Conservation (phyloP, 2,329 filamentous ascomycete species). For the Hypomyces rosellus region DNA sequence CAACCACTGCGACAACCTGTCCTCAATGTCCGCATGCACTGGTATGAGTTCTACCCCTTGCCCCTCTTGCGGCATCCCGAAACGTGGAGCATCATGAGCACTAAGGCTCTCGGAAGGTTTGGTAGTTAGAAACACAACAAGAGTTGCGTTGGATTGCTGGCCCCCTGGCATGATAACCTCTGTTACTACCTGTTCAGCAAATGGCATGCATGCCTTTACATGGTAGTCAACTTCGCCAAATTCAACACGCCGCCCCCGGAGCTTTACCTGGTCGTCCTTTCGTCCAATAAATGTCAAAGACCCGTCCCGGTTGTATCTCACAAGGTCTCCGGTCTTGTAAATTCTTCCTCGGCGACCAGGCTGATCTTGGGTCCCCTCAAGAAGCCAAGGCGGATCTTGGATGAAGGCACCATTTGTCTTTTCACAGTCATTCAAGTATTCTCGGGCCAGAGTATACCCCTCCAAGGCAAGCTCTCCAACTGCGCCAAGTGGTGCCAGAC, state of each 20-base stretch:
- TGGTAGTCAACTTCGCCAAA: slow-evolving; percentile 26
- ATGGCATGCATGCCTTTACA: neutral
- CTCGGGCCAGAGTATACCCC: slow-evolving; percentile 40
- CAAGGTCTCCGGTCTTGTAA: slow-evolving; percentile 47
- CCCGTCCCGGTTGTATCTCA: slow-evolving; percentile 34
- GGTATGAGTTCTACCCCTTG: too few species aligned
- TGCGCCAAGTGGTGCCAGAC: slow-evolving; percentile 24
- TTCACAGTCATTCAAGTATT: slow-evolving; percentile 40
- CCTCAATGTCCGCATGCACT: too few species aligned
- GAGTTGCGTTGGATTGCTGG: neutral
- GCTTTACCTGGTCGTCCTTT: slow-evolving; percentile 54
- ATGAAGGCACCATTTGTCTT: slow-evolving; percentile 41
- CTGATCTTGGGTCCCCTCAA: neutral
- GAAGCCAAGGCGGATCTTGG: slow-evolving; percentile 29
- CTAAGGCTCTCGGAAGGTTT: neutral
- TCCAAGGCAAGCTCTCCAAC: slow-evolving; percentile 33
- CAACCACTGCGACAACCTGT: too few species aligned
- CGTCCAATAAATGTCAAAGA: slow-evolving; percentile 41
- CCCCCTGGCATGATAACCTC: neutral
- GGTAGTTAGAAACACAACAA: neutral
- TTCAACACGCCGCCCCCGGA: slow-evolving; percentile 53
- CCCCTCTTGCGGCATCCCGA: too few species aligned
- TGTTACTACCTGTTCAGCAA: neutral
- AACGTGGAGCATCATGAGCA: too few species aligned
- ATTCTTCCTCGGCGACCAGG: slow-evolving; percentile 14